Evolutionary conservation across 257 asterid species (phyloP), one percentile per base, ranked within the genome.

Genomic region (Leptodermis oblonga): DNA sequence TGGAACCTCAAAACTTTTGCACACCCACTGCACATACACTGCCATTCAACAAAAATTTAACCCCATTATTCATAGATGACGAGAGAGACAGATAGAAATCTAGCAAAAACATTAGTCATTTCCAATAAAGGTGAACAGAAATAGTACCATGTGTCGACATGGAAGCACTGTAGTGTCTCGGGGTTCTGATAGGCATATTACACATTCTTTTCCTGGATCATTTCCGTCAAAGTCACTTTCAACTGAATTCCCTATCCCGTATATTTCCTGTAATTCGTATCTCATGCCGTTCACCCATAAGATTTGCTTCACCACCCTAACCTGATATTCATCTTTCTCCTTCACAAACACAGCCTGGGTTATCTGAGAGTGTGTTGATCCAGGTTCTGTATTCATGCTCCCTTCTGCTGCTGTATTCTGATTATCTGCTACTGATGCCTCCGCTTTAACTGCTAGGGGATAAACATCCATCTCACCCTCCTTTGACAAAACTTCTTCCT

Each of bases 1-100:
- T 92, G 99, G 77, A 89, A 85, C 88, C 97, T 86, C 83, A 94
- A 84, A 26, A 91, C 95, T 74, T 88, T 85, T 18, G 99, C 99
- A 59, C 99, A 94, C 75, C 87, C 98, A 42, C 96, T 94, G 87
- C 99, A 94, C 98, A 91, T 87, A 62, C 99, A 94, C 99, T 94
- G 95, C 90, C 80, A 62, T 56, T 45, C 26, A 51, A 51, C 22
- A 51, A 45, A 74, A 70, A 36, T 51, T 41, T 20, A 74, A 51
- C 64, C 15, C 56, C 45, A 33, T 60, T 46, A 67, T 25, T 54
- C 10, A 42, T n/a, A 13, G 23, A 56, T n/a, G n/a, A n/a, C n/a
- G 49, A 11, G 18, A 61, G 20, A 53, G 7, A 53, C 12, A n/a
- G 25, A 15, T 0, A 36, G 23, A 67, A 51, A 49, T n/a, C 62